Conservation (phyloP, 176 grass and related monocot genomes). For the Triticum urartu region DNA sequence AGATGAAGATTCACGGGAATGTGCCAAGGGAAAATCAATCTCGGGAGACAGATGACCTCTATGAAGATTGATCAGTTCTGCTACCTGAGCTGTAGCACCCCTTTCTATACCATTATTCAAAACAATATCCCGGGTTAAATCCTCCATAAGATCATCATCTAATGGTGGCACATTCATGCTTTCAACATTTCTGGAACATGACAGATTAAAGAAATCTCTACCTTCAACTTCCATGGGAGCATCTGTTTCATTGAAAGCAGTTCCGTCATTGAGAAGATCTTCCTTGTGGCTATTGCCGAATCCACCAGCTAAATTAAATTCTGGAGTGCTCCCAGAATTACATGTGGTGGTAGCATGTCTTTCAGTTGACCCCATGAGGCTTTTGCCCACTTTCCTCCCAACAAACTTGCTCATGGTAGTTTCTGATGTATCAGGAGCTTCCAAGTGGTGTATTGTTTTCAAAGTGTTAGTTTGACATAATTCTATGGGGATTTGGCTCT, state of each 20-base stretch:
- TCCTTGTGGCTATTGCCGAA: neutral
- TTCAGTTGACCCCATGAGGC: conserved; percentile 1
- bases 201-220: conserved; percentile 1
- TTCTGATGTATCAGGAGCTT: conserved; percentile 18
- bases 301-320: conserved; percentile 9
- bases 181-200: conserved; percentile 37
- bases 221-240: neutral
- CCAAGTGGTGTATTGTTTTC: neutral
- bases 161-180: conserved; percentile 14
- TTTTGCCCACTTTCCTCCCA: conserved; percentile 13
- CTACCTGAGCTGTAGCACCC: conserved; percentile 10
- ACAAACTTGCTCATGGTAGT: neutral
- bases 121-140: conserved; percentile 30
- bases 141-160: conserved; percentile 13
- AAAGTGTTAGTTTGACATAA: conserved; percentile 18
- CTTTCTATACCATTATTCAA: conserved; percentile 30
- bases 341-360: neutral
- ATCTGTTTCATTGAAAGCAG: neutral
- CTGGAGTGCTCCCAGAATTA: neutral
- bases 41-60: conserved; percentile 7
- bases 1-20: conserved; percentile 9
- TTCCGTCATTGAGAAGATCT: neutral
- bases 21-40: conserved; percentile 26
- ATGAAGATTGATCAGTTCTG: conserved; percentile 31
- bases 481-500: conserved; percentile 24